These are phyloP conservation scores for Monoraphidium neglectum DNA, from an alignment of 139 green algal genomes.

Conservation along the genomic window DNA sequence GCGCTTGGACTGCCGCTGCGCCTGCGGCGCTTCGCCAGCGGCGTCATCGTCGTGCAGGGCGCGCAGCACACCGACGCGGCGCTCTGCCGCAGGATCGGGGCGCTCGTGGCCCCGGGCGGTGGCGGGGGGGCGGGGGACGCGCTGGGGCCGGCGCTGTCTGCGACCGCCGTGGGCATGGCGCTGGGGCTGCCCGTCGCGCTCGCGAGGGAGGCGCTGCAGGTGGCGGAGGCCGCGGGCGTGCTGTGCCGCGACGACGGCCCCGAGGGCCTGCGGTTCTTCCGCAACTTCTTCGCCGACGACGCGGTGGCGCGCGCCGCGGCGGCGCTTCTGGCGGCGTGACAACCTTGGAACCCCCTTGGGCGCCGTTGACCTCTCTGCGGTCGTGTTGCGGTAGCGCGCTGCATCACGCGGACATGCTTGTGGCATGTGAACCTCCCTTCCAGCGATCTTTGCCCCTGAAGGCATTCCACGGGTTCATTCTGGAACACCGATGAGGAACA, in stretches of 20 bases:
- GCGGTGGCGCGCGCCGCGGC: too few species aligned
- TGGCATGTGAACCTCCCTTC: too few species aligned
- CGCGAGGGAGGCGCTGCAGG: conserved; percentile 82
- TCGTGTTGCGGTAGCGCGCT: too few species aligned
- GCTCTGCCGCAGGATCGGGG: conserved; percentile 36
- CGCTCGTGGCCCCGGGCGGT: conserved; percentile 31
- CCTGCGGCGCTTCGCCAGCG: conserved; percentile 67
- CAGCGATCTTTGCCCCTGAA: too few species aligned
- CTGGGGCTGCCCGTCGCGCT: conserved; percentile 66
- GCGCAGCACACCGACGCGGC: conserved; percentile 53
- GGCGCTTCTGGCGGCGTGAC: too few species aligned
- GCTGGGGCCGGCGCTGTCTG: conserved; percentile 59
- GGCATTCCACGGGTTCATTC: too few species aligned
- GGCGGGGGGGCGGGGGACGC: neutral
- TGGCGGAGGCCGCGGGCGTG: conserved; percentile 75
- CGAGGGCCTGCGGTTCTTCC: conserved; percentile 85
- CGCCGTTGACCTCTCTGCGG: too few species aligned
- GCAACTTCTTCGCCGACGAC: conserved; percentile 85
- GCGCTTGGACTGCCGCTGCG: conserved; percentile 49
- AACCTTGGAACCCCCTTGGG: too few species aligned
- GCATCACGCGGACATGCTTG: too few species aligned
- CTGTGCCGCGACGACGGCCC: conserved; percentile 88
- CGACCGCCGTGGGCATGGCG: conserved; percentile 54
- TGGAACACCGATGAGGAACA: too few species aligned
- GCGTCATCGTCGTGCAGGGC: conserved; percentile 78